Base-by-base conservation (phyloP, 1,284 basidiomycete genomes). In the Pisolithus thermaeus region DNA sequence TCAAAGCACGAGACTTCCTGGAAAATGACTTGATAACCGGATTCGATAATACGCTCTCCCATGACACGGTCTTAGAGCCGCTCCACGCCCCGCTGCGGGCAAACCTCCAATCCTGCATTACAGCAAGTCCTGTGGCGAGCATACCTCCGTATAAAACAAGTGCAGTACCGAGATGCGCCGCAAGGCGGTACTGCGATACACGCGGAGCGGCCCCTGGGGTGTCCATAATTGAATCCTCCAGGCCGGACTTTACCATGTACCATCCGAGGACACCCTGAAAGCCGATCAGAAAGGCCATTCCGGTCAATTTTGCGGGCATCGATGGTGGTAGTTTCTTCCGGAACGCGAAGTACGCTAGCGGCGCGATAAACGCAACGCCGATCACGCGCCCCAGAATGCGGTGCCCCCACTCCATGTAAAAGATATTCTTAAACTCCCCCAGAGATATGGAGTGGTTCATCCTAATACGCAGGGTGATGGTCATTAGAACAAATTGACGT, bases 161-260 rank as follows among this genome's bases (percentile, higher is more conserved):
- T 0, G 97, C 97, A 46, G 92, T 81, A 16, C 90, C 88, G 12
- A 99, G 79, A 69, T 99, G 97, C 25, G 94, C 90, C 0, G 96
- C 96, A 16, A 99, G 81, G 7, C 97, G 81, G 71, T 99, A 99
- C 68, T 99, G 97, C 35, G 91, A 95, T 14, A 99, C 97, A 2
- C 97, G 86, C 1, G 97, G 92, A 8, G 94, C 86, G 12, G 86
- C 83, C n/a, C 84, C 85, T 14, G 90, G 90, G 18, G 79, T 87
- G 11, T 84, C 80, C 71, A 97, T 76, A 52, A 93, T 75, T 18
- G 88, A 79, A 52, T 92, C 83, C 60, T 93, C 89, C 11, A 99
- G 76, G 1, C 97, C 97, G 9, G 92, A 96, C 66, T 97, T 91
- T 55, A 99, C 97, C 97, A 99, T 99, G 76, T 97, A 97, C 97